Conservation (phyloP, 176 grass and related monocot species). For the Avena atlantica region DNA sequence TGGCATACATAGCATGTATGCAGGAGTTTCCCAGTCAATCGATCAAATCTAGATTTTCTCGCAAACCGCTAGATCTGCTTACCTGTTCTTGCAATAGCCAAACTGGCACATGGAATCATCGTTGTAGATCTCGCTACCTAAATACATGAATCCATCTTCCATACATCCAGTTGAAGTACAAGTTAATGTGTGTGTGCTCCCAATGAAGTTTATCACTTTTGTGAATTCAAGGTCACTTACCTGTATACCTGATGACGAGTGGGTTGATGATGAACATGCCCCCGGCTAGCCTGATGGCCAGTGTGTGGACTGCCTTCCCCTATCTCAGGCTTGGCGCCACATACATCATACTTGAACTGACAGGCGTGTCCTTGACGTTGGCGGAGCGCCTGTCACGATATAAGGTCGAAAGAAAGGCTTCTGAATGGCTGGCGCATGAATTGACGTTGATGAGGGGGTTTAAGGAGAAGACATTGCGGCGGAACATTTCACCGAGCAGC, state of each 20-base stretch:
- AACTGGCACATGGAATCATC: conserved; percentile 64
- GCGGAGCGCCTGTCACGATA: background rate
- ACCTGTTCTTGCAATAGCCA: conserved; percentile 55
- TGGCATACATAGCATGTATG: conserved; percentile 59
- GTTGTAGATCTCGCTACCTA: conserved; percentile 17
- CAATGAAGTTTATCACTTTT: conserved; percentile 62
- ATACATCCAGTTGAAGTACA: conserved; percentile 64
- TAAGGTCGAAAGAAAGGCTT: conserved; percentile 20
- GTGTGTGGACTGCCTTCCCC: conserved; percentile 57
- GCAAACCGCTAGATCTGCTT: conserved; percentile 66
- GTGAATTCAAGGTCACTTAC: conserved; percentile 49
- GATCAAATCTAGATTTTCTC: conserved; percentile 56
- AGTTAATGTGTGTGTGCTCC: conserved; percentile 58
- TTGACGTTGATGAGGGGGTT: conserved; percentile 60
- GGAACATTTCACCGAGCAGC: conserved; percentile 66
- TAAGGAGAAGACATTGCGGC: conserved; percentile 59
- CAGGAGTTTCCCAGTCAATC: conserved; percentile 67
- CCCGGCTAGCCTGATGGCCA: conserved; percentile 37
- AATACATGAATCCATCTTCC: conserved; percentile 60
- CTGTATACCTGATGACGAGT: conserved; percentile 60
- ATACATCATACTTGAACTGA: conserved; percentile 61
- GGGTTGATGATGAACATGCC: conserved; percentile 58
- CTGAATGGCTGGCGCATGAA: background rate
- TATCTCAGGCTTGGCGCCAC: conserved; percentile 20
- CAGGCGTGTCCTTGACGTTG: conserved; percentile 28